Percentiles rank a stretch among this genome's conserved stretches.
Evolutionary conservation across 2,329 filamentous ascomycete genomes (phyloP).

Genomic region (Aspergillus puulaauensis): DNA sequence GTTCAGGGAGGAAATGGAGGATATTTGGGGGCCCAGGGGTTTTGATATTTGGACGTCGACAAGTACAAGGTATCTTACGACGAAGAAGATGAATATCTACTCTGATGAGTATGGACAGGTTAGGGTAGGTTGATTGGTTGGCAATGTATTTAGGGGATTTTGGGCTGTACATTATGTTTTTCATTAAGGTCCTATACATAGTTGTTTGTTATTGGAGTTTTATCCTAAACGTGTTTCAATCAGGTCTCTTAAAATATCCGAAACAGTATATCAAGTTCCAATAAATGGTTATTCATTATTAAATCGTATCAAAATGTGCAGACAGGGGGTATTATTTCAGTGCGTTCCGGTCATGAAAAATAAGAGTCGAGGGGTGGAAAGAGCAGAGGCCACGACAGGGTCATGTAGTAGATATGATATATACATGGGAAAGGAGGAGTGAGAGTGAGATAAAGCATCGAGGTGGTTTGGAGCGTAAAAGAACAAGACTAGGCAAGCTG

Average conservation of each 20-base stretch:
- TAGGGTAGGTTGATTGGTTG: not conserved
- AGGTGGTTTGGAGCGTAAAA: not conserved
- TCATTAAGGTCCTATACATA: too few relatives aligned
- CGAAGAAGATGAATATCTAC: not conserved
- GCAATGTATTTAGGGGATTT: not conserved
- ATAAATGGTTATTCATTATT: not conserved
- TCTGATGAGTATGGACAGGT: constrained; percentile 11
- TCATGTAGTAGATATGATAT: not conserved
- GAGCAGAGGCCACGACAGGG: not conserved
- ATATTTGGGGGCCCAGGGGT: constrained; percentile 23
- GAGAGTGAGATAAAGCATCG: not conserved
- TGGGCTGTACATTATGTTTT: not conserved
- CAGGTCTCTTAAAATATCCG: too few relatives aligned
- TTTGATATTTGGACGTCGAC: constrained; percentile 8
- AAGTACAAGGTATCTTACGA: not conserved
- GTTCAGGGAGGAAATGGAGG: constrained; percentile 55
- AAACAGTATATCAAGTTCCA: not conserved
- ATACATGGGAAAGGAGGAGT: not conserved
- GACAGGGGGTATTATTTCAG: not conserved
- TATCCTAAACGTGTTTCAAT: too few relatives aligned
- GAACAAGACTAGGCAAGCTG: constrained; percentile 26
- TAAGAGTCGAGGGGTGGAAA: not conserved
- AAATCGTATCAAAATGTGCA: not conserved
- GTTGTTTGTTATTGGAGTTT: too few relatives aligned
- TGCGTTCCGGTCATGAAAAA: not conserved